Conservation (phyloP, 1,284 basidiomycete genomes). For the Cryptococcus floricola region DNA sequence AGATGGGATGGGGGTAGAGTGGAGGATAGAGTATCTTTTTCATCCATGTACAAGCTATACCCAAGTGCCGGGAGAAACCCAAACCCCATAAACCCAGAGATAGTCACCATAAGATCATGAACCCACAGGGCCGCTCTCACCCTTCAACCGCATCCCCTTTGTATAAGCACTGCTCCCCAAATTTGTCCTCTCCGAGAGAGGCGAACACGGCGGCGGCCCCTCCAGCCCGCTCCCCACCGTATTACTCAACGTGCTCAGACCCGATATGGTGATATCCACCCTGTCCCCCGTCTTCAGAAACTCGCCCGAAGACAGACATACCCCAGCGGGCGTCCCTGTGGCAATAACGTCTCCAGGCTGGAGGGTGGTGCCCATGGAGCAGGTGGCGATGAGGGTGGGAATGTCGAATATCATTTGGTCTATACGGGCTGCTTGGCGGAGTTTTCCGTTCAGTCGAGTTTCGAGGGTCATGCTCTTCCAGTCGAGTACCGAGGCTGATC, state of each 20-base stretch:
- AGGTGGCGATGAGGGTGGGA: conserved; percentile 42
- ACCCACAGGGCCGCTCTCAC: conserved; percentile 1
- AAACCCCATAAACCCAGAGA: neutral
- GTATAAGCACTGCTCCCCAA: neutral
- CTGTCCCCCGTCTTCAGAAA: conserved; percentile 41
- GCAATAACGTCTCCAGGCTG: conserved; percentile 42
- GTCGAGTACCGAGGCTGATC: conserved; percentile 22
- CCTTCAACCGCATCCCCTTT: neutral
- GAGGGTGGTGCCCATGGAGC: conserved; percentile 39
- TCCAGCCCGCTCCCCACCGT: conserved; percentile 1
- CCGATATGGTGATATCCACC: conserved; percentile 37
- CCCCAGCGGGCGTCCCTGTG: conserved; percentile 39
- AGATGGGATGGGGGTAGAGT: neutral
- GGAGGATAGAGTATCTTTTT: neutral
- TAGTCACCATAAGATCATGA: neutral
- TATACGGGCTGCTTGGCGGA: conserved; percentile 37
- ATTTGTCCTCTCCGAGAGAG: neutral
- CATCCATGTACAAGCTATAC: neutral
- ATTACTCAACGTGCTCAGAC: conserved; percentile 31
- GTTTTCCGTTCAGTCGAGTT: conserved; percentile 40
- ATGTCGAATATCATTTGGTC: conserved; percentile 44
- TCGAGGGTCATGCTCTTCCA: conserved; percentile 28
- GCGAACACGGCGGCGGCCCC: neutral
- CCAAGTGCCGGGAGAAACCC: too few species aligned
- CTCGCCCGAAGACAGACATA: conserved; percentile 29